Evolutionary conservation across 495 filamentous ascomycete genomes (phyloP).

Genomic region (Cladorrhinum samala): DNA sequence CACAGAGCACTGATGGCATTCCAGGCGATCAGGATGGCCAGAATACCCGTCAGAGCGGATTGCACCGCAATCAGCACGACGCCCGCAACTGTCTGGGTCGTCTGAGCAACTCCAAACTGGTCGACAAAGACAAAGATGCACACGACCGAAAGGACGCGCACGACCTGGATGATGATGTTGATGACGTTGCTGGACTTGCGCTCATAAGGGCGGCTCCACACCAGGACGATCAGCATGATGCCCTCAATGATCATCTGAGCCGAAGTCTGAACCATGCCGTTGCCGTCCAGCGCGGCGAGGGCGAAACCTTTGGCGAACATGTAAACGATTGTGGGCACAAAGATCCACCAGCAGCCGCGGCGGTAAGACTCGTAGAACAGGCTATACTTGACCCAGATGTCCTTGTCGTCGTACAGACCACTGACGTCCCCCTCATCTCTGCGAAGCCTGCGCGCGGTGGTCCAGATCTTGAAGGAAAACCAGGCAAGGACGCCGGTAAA

Average conservation of each 20-base stretch:
- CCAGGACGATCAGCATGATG: slow-evolving; percentile 59
- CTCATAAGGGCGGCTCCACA: slow-evolving; percentile 84
- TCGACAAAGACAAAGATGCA: slow-evolving; percentile 94
- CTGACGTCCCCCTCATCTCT: slow-evolving; percentile 65
- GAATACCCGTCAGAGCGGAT: slow-evolving; percentile 69
- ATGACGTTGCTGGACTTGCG: slow-evolving; percentile 81
- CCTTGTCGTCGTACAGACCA: slow-evolving; percentile 78
- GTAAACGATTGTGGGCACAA: slow-evolving; percentile 86
- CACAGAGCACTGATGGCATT: slow-evolving; percentile 79
- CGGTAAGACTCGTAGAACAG: slow-evolving; percentile 96
- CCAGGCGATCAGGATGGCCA: slow-evolving; percentile 85
- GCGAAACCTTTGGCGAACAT: slow-evolving; percentile 86
- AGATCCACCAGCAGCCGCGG: slow-evolving; percentile 92
- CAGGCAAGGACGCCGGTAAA: slow-evolving; percentile 75
- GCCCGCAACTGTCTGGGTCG: slow-evolving; percentile 88
- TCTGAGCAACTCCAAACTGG: slow-evolving; percentile 82
- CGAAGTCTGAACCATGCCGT: slow-evolving; percentile 73
- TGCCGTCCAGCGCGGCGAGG: slow-evolving; percentile 79
- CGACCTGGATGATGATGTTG: slow-evolving; percentile 88
- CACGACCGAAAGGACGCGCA: slow-evolving; percentile 84
- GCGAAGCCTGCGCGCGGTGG: slow-evolving; percentile 67
- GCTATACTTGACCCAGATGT: slow-evolving; percentile 90
- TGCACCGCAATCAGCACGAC: slow-evolving; percentile 87
- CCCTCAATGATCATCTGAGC: slow-evolving; percentile 77
- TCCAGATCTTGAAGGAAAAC: slow-evolving; percentile 79